phyloP scores from a whole-genome alignment of 805 yeast species.

The Ogataea corticis region DNA sequence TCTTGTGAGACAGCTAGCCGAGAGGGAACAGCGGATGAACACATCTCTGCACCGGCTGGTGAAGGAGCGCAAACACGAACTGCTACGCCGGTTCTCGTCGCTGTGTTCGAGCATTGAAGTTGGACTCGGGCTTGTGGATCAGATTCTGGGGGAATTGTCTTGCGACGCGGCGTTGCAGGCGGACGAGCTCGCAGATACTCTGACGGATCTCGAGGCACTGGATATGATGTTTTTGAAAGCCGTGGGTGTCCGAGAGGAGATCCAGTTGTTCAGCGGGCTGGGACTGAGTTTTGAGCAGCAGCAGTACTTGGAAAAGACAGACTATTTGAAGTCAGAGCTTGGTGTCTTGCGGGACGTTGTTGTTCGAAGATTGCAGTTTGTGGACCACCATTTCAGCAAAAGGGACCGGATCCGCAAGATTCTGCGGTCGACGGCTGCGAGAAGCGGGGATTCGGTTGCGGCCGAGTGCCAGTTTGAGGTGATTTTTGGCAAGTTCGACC shows the following conservation, averaged over 20 bases:
- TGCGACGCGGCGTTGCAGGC: slow-evolving; percentile 42
- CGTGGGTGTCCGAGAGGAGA: slow-evolving; percentile 13
- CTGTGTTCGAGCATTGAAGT: slow-evolving; percentile 23
- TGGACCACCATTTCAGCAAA: slow-evolving; percentile 40
- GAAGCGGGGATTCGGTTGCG: slow-evolving; percentile 7
- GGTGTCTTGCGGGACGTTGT: slow-evolving; percentile 38
- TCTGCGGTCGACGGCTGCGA: slow-evolving; percentile 11
- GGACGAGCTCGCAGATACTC: slow-evolving; percentile 33
- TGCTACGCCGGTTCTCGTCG: slow-evolving; percentile 28
- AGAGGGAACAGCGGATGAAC: slow-evolving; percentile 34
- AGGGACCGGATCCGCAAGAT: slow-evolving; percentile 24
- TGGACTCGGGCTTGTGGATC: slow-evolving; percentile 20
- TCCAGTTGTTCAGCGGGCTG: slow-evolving; percentile 12
- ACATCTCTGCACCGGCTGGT: slow-evolving; percentile 35
- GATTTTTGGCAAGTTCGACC: slow-evolving; percentile 43
- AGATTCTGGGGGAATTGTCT: slow-evolving; percentile 16
- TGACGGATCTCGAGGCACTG: slow-evolving; percentile 38
- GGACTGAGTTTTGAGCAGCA: slow-evolving; percentile 17
- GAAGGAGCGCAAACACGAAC: slow-evolving; percentile 28
- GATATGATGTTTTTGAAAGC: slow-evolving; percentile 31
- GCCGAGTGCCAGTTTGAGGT: slow-evolving; percentile 42
- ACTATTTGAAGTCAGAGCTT: slow-evolving; percentile 40
- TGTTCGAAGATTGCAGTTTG: slow-evolving; percentile 40
- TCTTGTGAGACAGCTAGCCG: slow-evolving; percentile 7
- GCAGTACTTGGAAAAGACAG: slow-evolving; percentile 22